These are phyloP conservation scores for Aspergillus sp. DNA, from an alignment of 2,329 filamentous ascomycete species.

Conservation along the genomic window DNA sequence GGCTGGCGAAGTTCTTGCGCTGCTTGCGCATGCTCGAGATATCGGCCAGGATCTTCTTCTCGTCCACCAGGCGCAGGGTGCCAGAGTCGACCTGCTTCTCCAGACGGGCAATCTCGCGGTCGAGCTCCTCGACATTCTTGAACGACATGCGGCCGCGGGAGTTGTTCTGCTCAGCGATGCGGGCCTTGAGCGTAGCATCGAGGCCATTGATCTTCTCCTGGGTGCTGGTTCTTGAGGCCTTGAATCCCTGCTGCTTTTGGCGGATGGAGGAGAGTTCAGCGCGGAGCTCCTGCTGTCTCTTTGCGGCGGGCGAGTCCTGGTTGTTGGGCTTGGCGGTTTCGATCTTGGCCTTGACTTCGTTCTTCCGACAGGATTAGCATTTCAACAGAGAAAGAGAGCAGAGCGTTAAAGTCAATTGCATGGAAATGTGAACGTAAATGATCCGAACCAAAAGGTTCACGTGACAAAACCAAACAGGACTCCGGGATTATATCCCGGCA, in stretches of 20 bases:
- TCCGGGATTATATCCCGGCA: not conserved
- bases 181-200: conserved; percentile 84
- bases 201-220: conserved; percentile 91
- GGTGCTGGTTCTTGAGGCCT: conserved; percentile 76
- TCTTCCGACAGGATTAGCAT: conserved; percentile 62
- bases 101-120: conserved; percentile 77
- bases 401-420: not conserved
- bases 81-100: conserved; percentile 87
- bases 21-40: conserved; percentile 83
- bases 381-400: not conserved
- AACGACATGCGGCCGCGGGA: conserved; percentile 79
- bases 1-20: conserved; percentile 85
- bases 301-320: conserved; percentile 76
- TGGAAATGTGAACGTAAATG: not conserved
- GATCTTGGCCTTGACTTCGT: conserved; percentile 84
- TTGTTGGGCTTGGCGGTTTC: conserved; percentile 81
- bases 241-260: conserved; percentile 83
- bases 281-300: conserved; percentile 85
- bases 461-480: conserved; percentile 8
- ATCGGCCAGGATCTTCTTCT: conserved; percentile 89
- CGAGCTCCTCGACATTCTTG: conserved; percentile 87
- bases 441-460: not conserved
- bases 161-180: conserved; percentile 83
- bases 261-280: conserved; percentile 82
- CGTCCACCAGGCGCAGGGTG: conserved; percentile 93